A percentile compares a stretch with the other conserved stretches of the same genome.
These are phyloP conservation scores for Yarrowia alimentaria DNA, from an alignment of 805 yeast species.

Conservation along the genomic window DNA sequence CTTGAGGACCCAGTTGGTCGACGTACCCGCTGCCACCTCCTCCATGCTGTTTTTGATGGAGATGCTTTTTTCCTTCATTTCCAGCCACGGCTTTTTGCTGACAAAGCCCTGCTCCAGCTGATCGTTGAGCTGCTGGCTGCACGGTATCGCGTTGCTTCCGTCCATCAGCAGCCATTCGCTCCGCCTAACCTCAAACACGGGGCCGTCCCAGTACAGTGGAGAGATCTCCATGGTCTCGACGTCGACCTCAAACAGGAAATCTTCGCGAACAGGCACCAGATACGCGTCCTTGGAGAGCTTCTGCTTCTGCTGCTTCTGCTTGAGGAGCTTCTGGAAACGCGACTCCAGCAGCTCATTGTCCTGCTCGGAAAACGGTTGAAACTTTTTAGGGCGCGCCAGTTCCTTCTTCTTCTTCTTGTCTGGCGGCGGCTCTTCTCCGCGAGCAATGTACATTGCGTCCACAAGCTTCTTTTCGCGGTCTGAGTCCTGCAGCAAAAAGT, in stretches of 20 bases:
- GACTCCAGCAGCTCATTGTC: constrained; percentile 66
- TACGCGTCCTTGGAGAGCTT: background rate
- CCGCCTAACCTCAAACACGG: constrained; percentile 74
- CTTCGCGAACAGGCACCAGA: constrained; percentile 71
- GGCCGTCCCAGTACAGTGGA: constrained; percentile 89
- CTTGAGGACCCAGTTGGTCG: constrained; percentile 32
- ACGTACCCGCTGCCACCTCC: constrained; percentile 16
- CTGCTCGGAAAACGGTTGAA: constrained; percentile 59
- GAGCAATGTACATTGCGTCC: too few species aligned
- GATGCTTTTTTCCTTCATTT: constrained; percentile 42
- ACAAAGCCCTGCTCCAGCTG: constrained; percentile 60
- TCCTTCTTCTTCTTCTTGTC: constrained; percentile 2
- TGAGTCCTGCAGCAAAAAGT: constrained; percentile 41
- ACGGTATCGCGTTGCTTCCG: constrained; percentile 48
- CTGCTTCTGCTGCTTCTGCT: too few species aligned
- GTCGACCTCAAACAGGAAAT: constrained; percentile 72
- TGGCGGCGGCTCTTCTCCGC: too few species aligned
- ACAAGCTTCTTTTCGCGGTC: background rate
- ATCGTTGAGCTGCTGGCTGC: constrained; percentile 49
- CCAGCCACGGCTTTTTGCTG: constrained; percentile 42
- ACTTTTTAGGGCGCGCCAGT: constrained; percentile 48
- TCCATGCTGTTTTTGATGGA: constrained; percentile 31
- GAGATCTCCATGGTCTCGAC: constrained; percentile 50
- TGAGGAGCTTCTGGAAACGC: constrained; percentile 41
- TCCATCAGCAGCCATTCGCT: constrained; percentile 77